Conservation (phyloP, 1,284 basidiomycete species). For the Pseudozyma thailandica region DNA sequence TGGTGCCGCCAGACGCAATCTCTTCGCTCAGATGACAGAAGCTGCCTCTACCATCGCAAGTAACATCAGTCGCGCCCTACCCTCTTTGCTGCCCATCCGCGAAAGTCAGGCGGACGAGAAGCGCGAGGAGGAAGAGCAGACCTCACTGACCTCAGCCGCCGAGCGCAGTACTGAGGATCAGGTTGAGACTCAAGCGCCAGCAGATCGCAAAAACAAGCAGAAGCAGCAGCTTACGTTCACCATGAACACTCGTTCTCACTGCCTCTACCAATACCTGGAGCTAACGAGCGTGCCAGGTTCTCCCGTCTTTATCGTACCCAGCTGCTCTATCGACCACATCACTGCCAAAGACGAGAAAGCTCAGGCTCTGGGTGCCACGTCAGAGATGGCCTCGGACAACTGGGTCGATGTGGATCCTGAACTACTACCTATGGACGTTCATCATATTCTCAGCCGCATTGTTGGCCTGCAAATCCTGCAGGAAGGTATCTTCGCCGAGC, state of each 20-base stretch:
- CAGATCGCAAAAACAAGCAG: neutral
- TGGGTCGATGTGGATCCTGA: conserved; percentile 49
- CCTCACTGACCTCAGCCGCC: neutral
- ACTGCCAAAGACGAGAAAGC: conserved; percentile 29
- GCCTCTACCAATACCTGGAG: conserved; percentile 31
- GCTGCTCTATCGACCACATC: conserved; percentile 48
- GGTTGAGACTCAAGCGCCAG: neutral
- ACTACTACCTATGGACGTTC: conserved; percentile 36
- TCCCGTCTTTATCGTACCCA: conserved; percentile 47
- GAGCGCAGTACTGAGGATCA: conserved; percentile 2
- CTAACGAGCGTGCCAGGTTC: conserved; percentile 19
- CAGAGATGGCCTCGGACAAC: conserved; percentile 24
- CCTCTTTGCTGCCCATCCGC: conserved; percentile 33
- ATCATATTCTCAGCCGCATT: conserved; percentile 48
- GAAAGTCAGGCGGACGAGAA: conserved; percentile 27
- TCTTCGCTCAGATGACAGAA: conserved; percentile 31
- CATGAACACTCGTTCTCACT: conserved; percentile 40
- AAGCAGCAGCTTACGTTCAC: conserved; percentile 7
- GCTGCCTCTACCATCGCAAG: conserved; percentile 33
- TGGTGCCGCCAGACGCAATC: conserved; percentile 29
- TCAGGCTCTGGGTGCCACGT: conserved; percentile 24
- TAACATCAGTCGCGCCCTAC: conserved; percentile 30
- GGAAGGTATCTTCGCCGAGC: conserved; percentile 43
- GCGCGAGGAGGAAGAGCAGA: conserved; percentile 1
- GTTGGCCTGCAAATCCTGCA: conserved; percentile 44